Evolutionary conservation across 1,284 basidiomycete genomes (phyloP).

Genomic region (Chiua sp.): DNA sequence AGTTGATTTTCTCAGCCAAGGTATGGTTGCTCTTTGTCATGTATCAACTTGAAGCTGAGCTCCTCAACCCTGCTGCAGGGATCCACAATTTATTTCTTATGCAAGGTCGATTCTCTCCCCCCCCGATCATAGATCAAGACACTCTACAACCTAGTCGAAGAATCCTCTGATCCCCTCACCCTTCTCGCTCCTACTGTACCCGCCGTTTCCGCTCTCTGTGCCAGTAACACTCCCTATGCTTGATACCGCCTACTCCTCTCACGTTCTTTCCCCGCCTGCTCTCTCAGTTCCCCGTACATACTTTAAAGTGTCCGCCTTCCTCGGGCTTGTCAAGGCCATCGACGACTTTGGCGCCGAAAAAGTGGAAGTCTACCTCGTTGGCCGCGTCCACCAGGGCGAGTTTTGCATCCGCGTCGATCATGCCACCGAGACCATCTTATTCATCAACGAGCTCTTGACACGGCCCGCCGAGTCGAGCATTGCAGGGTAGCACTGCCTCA

Average conservation of each 20-base stretch:
- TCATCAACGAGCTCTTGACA: conserved; percentile 79
- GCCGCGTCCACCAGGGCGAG: conserved; percentile 89
- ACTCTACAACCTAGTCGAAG: conserved; percentile 92
- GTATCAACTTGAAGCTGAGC: no score
- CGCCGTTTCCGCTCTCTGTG: conserved; percentile 69
- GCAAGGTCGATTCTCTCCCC: conserved; percentile 82
- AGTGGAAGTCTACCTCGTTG: conserved; percentile 93
- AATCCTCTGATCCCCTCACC: conserved; percentile 93
- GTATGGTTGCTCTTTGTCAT: no score
- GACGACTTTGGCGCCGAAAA: conserved; percentile 75
- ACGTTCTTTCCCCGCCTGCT: conserved; percentile 93
- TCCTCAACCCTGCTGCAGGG: no score
- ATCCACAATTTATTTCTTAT: no score
- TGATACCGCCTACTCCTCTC: conserved; percentile 92
- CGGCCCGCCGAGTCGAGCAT: conserved; percentile 46
- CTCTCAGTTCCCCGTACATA: conserved; percentile 88
- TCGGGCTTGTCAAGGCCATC: conserved; percentile 79
- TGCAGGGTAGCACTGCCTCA: conserved; percentile 14
- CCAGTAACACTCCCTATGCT: conserved; percentile 54
- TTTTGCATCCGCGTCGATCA: conserved; percentile 93
- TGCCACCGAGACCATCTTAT: conserved; percentile 84
- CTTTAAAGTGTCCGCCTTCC: conserved; percentile 80
- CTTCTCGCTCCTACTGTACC: conserved; percentile 88
- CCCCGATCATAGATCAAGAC: conserved; percentile 78
- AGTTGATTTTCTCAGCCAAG: no score